These are phyloP conservation scores for Lenwebbia sp. DNA, from an alignment of 345 rosid species.

Conservation along the genomic window DNA sequence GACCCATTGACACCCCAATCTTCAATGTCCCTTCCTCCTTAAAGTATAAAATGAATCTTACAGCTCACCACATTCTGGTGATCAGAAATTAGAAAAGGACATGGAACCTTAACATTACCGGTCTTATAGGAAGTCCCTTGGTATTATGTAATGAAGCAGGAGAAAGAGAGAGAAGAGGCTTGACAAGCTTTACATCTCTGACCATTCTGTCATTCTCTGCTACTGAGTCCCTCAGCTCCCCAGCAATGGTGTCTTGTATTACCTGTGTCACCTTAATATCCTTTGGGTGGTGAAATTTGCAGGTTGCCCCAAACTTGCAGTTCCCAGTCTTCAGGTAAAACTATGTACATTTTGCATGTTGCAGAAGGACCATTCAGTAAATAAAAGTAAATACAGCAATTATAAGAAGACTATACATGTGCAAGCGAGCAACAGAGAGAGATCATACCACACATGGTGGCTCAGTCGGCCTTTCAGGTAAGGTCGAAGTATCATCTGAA, in stretches of 20 bases:
- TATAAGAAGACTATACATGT: not conserved
- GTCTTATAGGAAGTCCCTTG: constrained; percentile 88
- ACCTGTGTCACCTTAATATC: constrained; percentile 41
- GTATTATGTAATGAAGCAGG: constrained; percentile 58
- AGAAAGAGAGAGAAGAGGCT: constrained; percentile 20
- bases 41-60: not conserved
- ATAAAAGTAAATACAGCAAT: not conserved
- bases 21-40: not conserved
- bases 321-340: constrained; percentile 82
- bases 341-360: constrained; percentile 29
- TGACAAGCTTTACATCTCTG: constrained; percentile 15
- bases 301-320: constrained; percentile 84
- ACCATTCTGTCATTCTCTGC: constrained; percentile 14
- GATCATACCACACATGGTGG: constrained; percentile 73
- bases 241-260: constrained; percentile 32
- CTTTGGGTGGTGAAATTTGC: constrained; percentile 94
- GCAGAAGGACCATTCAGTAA: not conserved
- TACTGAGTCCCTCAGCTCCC: constrained; percentile 21
- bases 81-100: not conserved
- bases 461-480: constrained; percentile 86
- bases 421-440: not conserved
- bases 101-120: constrained; percentile 22
- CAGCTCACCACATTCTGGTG: not conserved
- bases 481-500: constrained; percentile 27
- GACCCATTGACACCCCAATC: not conserved